Percentiles rank a stretch among this genome's conserved stretches.
Conservation (phyloP, 371 early-diverging fungal genomes). For the Mucor mucedo region DNA sequence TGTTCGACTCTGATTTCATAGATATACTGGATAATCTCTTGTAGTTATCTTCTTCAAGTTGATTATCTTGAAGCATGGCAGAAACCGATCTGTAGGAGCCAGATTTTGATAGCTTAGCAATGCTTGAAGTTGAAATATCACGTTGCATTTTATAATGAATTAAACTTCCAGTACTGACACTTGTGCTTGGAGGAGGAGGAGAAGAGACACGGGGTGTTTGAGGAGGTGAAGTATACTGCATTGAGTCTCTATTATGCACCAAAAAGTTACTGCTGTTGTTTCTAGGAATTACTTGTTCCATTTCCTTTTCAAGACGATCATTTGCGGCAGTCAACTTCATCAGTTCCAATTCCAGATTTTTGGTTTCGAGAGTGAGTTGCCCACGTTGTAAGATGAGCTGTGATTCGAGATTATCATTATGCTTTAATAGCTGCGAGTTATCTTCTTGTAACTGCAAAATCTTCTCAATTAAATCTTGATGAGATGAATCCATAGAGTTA, state of each 20-base stretch:
- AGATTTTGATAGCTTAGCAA: constrained; percentile 40
- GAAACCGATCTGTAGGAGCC: constrained; percentile 37
- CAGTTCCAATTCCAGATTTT: constrained; percentile 48
- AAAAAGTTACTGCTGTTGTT: constrained; percentile 14
- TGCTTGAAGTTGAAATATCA: constrained; percentile 30
- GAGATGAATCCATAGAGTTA: constrained; percentile 3
- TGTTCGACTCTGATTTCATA: constrained; percentile 22
- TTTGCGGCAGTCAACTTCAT: constrained; percentile 54
- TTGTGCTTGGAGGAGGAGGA: constrained; percentile 16
- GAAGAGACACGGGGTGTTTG: constrained; percentile 47
- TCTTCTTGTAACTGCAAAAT: constrained; percentile 40
- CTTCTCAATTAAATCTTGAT: constrained; percentile 31
- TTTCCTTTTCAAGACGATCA: constrained; percentile 54
- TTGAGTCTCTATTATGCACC: constrained; percentile 28
- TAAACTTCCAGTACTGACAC: constrained; percentile 16
- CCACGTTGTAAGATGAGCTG: constrained; percentile 45
- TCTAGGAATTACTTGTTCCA: constrained; percentile 50
- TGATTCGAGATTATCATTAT: constrained; percentile 46
- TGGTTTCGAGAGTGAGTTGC: constrained; percentile 45
- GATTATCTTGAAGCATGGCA: constrained; percentile 15
- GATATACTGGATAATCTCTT: constrained; percentile 31
- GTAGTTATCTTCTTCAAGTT: constrained; percentile 23
- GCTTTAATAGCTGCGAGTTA: constrained; percentile 39
- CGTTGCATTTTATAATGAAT: constrained; percentile 34
- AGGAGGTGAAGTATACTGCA: constrained; percentile 41